These are phyloP conservation scores for Cladophialophora exuberans DNA, from an alignment of 2,329 filamentous ascomycete species.

Conservation along the genomic window DNA sequence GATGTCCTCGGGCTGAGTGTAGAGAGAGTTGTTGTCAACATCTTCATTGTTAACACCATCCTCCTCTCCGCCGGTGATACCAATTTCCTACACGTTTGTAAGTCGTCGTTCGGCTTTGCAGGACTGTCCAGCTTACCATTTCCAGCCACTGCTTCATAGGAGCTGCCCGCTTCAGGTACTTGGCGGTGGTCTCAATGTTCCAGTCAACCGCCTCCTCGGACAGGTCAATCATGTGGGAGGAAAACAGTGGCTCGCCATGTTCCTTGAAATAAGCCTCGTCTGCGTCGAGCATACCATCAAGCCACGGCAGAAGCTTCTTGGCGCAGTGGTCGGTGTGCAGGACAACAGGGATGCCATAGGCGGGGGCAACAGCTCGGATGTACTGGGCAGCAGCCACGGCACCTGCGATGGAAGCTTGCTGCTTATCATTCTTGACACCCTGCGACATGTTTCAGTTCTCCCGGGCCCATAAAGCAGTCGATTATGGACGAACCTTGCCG, in stretches of 20 bases:
- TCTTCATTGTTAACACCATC: conserved; percentile 98
- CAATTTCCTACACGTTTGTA: conserved; percentile 65
- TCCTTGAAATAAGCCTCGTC: conserved; percentile 96
- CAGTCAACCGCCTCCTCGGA: conserved; percentile 87
- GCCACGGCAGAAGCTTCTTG: conserved; percentile 98
- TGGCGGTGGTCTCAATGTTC: conserved; percentile 90
- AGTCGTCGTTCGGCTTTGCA: conserved; percentile 6
- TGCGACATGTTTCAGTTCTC: conserved; percentile 28
- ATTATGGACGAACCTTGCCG: conserved; percentile 65
- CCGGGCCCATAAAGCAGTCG: not conserved
- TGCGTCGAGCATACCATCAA: conserved; percentile 92
- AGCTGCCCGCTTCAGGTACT: conserved; percentile 90
- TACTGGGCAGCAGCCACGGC: conserved; percentile 89
- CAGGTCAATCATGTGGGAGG: conserved; percentile 97
- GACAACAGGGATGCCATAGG: conserved; percentile 87
- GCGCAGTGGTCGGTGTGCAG: conserved; percentile 98
- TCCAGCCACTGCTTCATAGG: conserved; percentile 99
- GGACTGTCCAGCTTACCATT: conserved; percentile 66
- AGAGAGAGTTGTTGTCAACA: conserved; percentile 94
- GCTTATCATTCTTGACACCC: conserved; percentile 80
- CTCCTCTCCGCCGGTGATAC: conserved; percentile 96
- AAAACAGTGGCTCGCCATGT: conserved; percentile 90
- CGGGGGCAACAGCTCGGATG: conserved; percentile 82
- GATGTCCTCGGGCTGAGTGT: conserved; percentile 98
- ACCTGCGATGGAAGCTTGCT: conserved; percentile 86